Conservation (phyloP, 1,284 basidiomycete species). For the Ustilago curta region DNA sequence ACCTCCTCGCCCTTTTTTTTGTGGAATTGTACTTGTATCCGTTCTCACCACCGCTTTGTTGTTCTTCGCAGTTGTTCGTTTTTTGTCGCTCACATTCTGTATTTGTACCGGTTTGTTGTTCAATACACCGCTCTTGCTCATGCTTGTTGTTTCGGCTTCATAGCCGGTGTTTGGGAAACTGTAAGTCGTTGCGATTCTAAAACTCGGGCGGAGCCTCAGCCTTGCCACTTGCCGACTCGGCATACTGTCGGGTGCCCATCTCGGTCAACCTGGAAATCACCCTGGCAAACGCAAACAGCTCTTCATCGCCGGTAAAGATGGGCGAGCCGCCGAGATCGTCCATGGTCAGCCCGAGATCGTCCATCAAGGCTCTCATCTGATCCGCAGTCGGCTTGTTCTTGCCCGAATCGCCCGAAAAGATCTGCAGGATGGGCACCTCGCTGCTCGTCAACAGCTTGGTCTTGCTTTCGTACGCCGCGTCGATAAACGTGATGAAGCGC, state of each 20-base stretch:
- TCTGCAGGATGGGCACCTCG: conserved; percentile 65
- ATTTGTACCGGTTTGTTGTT: conserved; percentile 1
- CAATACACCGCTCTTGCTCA: conserved; percentile 1
- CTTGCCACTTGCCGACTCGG: conserved; percentile 25
- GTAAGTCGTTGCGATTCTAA: too few relatives aligned
- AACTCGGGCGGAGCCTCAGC: conserved; percentile 39
- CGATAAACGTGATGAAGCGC: conserved; percentile 96
- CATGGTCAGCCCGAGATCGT: conserved; percentile 65
- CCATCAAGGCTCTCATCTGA: conserved; percentile 66
- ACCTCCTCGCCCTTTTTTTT: neutral
- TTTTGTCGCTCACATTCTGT: conserved; percentile 1
- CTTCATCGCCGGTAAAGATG: conserved; percentile 68
- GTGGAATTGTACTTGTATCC: conserved; percentile 4
- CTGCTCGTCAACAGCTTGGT: conserved; percentile 59
- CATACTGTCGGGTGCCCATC: conserved; percentile 64
- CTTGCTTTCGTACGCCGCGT: conserved; percentile 75
- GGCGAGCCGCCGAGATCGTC: conserved; percentile 65
- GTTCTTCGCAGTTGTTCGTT: neutral
- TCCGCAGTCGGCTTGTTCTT: conserved; percentile 51
- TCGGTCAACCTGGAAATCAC: conserved; percentile 66
- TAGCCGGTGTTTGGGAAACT: neutral
- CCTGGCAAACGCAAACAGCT: conserved; percentile 68
- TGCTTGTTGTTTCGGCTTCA: neutral
- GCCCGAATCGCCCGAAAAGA: conserved; percentile 57
- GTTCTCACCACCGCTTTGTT: neutral